phyloP scores from a whole-genome alignment of 2,329 filamentous ascomycete species.

The Fusarium sp. region DNA sequence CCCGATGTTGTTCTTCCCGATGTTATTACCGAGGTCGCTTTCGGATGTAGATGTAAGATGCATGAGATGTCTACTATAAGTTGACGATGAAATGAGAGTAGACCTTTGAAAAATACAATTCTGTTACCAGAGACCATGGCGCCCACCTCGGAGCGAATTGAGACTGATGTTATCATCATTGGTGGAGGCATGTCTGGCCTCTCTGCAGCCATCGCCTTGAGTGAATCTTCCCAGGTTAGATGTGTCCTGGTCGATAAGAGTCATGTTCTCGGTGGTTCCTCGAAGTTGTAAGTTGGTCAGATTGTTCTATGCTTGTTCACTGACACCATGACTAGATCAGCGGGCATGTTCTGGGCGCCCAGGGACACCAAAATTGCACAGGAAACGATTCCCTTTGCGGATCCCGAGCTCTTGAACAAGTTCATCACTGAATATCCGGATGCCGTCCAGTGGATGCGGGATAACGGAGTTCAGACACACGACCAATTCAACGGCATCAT shows the following conservation, averaged over 20 bases:
- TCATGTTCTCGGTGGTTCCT: slow-evolving; percentile 16
- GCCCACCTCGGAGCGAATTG: neutral
- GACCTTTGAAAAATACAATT: neutral
- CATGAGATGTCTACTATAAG: neutral
- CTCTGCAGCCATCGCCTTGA: slow-evolving; percentile 16
- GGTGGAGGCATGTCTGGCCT: slow-evolving; percentile 28
- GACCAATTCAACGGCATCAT: slow-evolving; percentile 29
- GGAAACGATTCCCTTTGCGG: slow-evolving; percentile 16
- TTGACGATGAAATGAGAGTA: neutral
- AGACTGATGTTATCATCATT: slow-evolving; percentile 24
- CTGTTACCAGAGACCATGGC: neutral
- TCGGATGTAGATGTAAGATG: neutral
- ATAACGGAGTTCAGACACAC: slow-evolving; percentile 17
- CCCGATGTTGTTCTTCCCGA: slow-evolving; percentile 6
- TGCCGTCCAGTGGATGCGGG: slow-evolving; percentile 21
- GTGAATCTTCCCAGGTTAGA: neutral
- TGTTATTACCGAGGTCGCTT: slow-evolving; percentile 3
- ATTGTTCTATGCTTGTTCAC: neutral
- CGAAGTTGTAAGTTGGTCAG: slow-evolving; percentile 6
- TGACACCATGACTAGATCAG: neutral
- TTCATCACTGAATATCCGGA: slow-evolving; percentile 23
- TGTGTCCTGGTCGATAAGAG: slow-evolving; percentile 21
- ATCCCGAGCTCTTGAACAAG: slow-evolving; percentile 13
- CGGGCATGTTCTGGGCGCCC: slow-evolving; percentile 30
- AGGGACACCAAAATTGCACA: slow-evolving; percentile 1